These are phyloP conservation scores for Ceratobasidium sp. DNA, from an alignment of 1,284 basidiomycete species.

Conservation along the genomic window DNA sequence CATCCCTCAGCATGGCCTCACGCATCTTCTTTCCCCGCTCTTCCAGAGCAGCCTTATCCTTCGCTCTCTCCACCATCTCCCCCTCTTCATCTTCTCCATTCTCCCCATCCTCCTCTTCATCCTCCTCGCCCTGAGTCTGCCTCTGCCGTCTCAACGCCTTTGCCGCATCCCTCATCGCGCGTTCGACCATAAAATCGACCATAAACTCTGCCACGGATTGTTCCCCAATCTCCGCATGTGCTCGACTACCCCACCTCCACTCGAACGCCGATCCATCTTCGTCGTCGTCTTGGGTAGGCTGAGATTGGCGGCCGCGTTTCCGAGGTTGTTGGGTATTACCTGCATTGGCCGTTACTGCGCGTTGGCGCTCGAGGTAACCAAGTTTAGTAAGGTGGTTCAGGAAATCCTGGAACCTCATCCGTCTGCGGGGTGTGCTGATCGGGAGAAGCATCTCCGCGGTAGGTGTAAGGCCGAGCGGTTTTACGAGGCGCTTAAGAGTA, in stretches of 20 bases:
- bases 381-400: conserved; percentile 72
- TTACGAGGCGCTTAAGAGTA: conserved; percentile 73
- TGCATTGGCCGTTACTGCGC: conserved; percentile 13
- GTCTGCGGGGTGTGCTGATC: conserved; percentile 61
- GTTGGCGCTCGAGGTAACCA: conserved; percentile 75
- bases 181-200: conserved; percentile 79
- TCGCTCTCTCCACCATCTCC: conserved; percentile 19
- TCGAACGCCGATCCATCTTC: conserved; percentile 70
- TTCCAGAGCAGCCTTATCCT: conserved; percentile 37
- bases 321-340: conserved; percentile 15
- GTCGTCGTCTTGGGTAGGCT: conserved; percentile 56
- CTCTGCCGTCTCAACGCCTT: conserved; percentile 23
- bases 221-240: conserved; percentile 80
- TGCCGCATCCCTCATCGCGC: conserved; percentile 43
- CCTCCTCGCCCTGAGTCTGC: conserved; percentile 27
- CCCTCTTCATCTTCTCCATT: conserved; percentile 7
- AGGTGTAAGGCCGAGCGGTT: conserved; percentile 70
- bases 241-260: conserved; percentile 85
- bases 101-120: conserved; percentile 1
- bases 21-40: conserved; percentile 37
- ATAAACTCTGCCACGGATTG: conserved; percentile 73
- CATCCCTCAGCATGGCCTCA: conserved; percentile 39
- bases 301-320: conserved; percentile 41
- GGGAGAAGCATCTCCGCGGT: conserved; percentile 65
- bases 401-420: conserved; percentile 69